Percentiles rank a stretch among this genome's conserved stretches.
Conservation (phyloP, 1,139 yeast species). For the Candida sanyaensis region DNA sequence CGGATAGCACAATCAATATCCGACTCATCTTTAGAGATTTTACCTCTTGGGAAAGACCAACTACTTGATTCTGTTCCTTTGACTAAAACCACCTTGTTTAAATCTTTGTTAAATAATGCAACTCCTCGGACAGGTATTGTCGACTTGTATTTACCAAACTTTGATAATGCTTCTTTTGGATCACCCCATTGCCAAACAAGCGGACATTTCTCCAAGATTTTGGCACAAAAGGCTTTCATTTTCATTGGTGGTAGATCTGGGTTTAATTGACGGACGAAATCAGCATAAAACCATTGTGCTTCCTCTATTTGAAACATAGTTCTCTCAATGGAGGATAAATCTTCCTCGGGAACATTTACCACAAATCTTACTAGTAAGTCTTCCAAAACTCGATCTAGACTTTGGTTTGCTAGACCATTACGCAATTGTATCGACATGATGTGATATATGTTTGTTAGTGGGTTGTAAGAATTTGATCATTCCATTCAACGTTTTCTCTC, state of each 20-base stretch:
- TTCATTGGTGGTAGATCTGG: slow-evolving; percentile 78
- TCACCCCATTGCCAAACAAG: slow-evolving; percentile 85
- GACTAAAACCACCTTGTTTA: slow-evolving; percentile 75
- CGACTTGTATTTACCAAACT: slow-evolving; percentile 83
- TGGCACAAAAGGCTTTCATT: slow-evolving; percentile 76
- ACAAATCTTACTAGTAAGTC: slow-evolving; percentile 89
- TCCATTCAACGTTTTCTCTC: background rate
- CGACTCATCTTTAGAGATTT: slow-evolving; percentile 88
- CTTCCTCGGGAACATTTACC: slow-evolving; percentile 90
- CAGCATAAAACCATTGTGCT: slow-evolving; percentile 97
- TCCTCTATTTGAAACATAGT: slow-evolving; percentile 95
- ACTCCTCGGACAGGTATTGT: slow-evolving; percentile 97
- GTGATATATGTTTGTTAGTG: background rate
- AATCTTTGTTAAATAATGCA: slow-evolving; percentile 72
- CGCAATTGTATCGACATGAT: slow-evolving; percentile 56
- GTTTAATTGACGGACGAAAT: slow-evolving; percentile 73
- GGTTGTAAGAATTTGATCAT: background rate
- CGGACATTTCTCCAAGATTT: slow-evolving; percentile 78
- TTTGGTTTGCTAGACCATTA: slow-evolving; percentile 56
- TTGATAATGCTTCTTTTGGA: slow-evolving; percentile 69
- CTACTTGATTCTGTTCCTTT: slow-evolving; percentile 81
- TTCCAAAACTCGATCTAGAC: slow-evolving; percentile 78
- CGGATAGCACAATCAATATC: slow-evolving; percentile 94
- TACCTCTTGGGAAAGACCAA: slow-evolving; percentile 98
- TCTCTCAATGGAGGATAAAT: slow-evolving; percentile 80